Percentiles rank a stretch among this genome's conserved stretches.
Conservation (phyloP, 2,329 filamentous ascomycete species). For the Magnaporthiopsis rhizophila region DNA sequence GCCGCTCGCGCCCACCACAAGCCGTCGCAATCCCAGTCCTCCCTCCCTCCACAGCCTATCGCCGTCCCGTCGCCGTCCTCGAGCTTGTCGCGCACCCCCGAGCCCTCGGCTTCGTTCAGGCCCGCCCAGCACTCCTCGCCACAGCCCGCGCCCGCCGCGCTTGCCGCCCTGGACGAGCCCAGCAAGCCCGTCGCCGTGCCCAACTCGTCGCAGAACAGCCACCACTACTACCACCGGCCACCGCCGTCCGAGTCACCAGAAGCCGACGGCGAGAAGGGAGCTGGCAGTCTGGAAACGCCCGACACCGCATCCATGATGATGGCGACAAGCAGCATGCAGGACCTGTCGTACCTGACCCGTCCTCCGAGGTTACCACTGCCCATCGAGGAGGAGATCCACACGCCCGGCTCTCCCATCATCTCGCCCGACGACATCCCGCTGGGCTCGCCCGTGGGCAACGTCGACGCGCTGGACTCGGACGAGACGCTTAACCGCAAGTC, state of each 20-base stretch:
- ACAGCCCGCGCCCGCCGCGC: slow-evolving; percentile 2
- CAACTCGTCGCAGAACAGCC: slow-evolving; percentile 26
- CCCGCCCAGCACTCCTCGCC: slow-evolving; percentile 9
- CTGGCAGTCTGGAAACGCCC: slow-evolving; percentile 16
- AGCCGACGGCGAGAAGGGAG: slow-evolving; percentile 22
- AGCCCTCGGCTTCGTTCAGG: slow-evolving; percentile 12
- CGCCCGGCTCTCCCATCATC: slow-evolving; percentile 83
- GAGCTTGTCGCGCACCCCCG: slow-evolving; percentile 15
- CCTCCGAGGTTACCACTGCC: slow-evolving; percentile 86
- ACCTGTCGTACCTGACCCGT: slow-evolving; percentile 56
- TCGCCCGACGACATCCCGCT: slow-evolving; percentile 54
- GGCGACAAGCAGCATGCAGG: slow-evolving; percentile 50
- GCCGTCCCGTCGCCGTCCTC: slow-evolving; percentile 18
- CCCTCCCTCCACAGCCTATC: slow-evolving; percentile 9
- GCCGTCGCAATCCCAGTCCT: neutral
- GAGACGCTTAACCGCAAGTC: slow-evolving; percentile 41
- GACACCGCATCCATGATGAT: slow-evolving; percentile 32
- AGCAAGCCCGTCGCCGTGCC: slow-evolving; percentile 54
- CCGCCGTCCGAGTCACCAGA: slow-evolving; percentile 22
- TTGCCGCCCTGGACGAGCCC: slow-evolving; percentile 18
- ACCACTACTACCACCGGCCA: slow-evolving; percentile 10
- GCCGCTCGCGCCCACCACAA: slow-evolving; percentile 8
- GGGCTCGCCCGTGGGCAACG: slow-evolving; percentile 37
- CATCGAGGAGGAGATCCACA: slow-evolving; percentile 85
- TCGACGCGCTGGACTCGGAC: slow-evolving; percentile 43